Evolutionary conservation across 352 stramenopile genomes (phyloP).

Genomic region (Phytophthora palmivora): DNA sequence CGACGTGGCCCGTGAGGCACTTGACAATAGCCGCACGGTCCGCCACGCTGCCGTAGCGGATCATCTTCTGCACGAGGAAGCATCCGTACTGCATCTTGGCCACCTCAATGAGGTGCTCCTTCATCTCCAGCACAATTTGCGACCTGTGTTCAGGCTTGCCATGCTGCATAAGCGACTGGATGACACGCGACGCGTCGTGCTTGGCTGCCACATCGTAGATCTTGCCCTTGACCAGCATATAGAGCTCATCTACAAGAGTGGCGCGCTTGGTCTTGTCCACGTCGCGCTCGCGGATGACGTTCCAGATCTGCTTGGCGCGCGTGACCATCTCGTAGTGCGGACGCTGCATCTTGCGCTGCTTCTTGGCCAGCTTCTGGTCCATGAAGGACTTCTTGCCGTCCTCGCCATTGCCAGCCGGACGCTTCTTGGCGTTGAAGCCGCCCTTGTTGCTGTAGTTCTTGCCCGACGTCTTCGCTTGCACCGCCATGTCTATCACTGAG

Average conservation of each 20-base stretch:
- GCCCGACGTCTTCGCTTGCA: conserved; percentile 32
- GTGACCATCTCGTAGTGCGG: conserved; percentile 94
- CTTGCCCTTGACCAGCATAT: conserved; percentile 93
- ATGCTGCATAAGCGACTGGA: conserved; percentile 96
- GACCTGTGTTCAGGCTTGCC: conserved; percentile 90
- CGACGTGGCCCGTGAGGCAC: conserved; percentile 93
- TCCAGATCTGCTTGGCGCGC: conserved; percentile 96
- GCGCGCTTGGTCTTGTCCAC: conserved; percentile 85
- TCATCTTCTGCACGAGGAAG: conserved; percentile 97
- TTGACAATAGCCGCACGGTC: conserved; percentile 87
- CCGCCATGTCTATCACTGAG: conserved; percentile 37
- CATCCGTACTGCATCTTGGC: conserved; percentile 97
- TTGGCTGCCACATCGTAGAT: conserved; percentile 95
- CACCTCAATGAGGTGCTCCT: conserved; percentile 92
- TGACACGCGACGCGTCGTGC: conserved; percentile 95
- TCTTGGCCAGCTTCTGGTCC: conserved; percentile 91
- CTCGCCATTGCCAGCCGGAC: conserved; percentile 48
- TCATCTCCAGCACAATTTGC: conserved; percentile 91
- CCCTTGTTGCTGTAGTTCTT: conserved; percentile 37
- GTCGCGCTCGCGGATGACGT: conserved; percentile 92
- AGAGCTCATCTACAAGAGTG: conserved; percentile 92
- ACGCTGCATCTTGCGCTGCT: conserved; percentile 95
- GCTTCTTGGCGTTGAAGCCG: conserved; percentile 70
- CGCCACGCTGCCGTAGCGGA: conserved; percentile 93
- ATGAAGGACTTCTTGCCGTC: conserved; percentile 86